Evolutionary conservation across 805 yeast genomes (phyloP).

Genomic region (Clavispora phyllophila): DNA sequence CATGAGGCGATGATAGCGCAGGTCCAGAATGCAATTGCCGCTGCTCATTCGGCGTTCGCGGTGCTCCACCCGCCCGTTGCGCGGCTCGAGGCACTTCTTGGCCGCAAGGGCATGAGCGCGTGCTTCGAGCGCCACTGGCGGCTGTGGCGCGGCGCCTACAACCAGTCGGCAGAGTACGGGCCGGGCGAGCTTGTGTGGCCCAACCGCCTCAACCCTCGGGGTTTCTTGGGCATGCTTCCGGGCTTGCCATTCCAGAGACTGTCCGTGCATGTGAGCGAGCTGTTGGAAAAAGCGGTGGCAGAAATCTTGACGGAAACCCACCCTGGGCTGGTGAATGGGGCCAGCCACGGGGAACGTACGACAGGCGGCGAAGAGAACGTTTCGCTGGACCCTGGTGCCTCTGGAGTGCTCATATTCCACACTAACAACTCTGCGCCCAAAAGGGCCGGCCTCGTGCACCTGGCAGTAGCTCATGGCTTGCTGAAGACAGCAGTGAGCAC

Average conservation of each 20-base stretch:
- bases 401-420: neutral
- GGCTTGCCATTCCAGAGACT: neutral
- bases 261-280: neutral
- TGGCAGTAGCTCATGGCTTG: neutral
- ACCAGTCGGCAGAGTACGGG: constrained; percentile 17
- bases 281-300: neutral
- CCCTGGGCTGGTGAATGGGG: no score
- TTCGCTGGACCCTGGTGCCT: neutral
- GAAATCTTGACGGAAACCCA: neutral
- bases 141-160: constrained; percentile 15
- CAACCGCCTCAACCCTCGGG: constrained; percentile 29
- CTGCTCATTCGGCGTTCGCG: constrained; percentile 22
- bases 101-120: constrained; percentile 16
- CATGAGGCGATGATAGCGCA: constrained; percentile 22
- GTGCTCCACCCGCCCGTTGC: constrained; percentile 24
- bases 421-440: neutral
- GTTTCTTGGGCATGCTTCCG: constrained; percentile 19
- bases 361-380: no score
- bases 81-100: constrained; percentile 13
- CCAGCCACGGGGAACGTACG: no score
- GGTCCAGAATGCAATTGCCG: constrained; percentile 17
- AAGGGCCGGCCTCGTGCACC: neutral
- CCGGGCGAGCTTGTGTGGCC: constrained; percentile 28
- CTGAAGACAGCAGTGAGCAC: neutral
- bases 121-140: constrained; percentile 25